A percentile compares a stretch with the other conserved stretches of the same genome.
These are phyloP conservation scores for Rosa multiflora DNA, from an alignment of 306 rosid species.

Conservation along the genomic window DNA sequence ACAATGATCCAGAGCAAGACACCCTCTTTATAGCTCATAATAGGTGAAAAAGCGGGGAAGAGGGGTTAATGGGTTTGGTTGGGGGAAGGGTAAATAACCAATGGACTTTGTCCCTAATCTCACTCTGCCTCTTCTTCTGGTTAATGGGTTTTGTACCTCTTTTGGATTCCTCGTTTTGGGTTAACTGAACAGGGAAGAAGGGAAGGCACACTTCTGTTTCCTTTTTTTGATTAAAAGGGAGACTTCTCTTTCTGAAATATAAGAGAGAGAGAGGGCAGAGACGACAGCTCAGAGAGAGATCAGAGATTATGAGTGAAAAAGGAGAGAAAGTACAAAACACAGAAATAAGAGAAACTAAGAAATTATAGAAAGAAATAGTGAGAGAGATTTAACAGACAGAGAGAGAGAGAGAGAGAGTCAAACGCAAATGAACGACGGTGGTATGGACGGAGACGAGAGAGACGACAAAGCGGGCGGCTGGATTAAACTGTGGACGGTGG, in stretches of 20 bases:
- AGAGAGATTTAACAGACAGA: conserved; percentile 3
- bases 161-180: conserved; percentile 53
- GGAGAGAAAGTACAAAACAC: conserved; percentile 14
- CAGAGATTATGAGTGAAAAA: conserved; percentile 26
- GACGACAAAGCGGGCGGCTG: conserved; percentile 96
- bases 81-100: not conserved
- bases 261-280: conserved; percentile 19
- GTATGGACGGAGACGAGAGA: conserved; percentile 71
- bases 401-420: conserved; percentile 38
- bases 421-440: conserved; percentile 55
- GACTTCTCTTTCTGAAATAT: conserved; percentile 34
- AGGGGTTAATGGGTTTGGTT: not conserved
- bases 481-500: conserved; percentile 62
- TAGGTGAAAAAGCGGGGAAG: not conserved
- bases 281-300: conserved; percentile 23
- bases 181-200: conserved; percentile 18
- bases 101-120: not conserved
- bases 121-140: not conserved
- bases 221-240: conserved; percentile 1
- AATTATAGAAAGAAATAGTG: not conserved
- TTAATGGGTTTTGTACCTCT: not conserved
- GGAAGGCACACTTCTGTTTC: conserved; percentile 35
- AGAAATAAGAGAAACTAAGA: conserved; percentile 19
- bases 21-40: conserved; percentile 28
- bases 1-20: conserved; percentile 31